Evolutionary conservation across 495 filamentous ascomycete genomes (phyloP), one percentile per base, ranked within the genome.

Genomic region (Lasiosphaeriaceae sp.): DNA sequence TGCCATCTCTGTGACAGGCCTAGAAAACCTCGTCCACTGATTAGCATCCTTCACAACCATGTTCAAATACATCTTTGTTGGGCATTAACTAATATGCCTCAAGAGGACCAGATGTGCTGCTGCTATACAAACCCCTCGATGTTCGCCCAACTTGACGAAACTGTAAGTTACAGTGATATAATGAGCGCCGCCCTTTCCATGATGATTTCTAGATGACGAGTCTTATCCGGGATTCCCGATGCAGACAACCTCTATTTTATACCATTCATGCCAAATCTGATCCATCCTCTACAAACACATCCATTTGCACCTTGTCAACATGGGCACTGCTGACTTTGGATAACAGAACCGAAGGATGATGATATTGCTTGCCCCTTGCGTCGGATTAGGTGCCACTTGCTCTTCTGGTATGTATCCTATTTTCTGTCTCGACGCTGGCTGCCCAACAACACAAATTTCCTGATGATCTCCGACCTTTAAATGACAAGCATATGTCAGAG

Each of bases 11-110:
- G 90, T 71, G 92, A 90, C 90, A 96, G 92, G 93, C 94, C 90
- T 97, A 96, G 93, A 96, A 98, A 98, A 96, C 94, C 92, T 96
- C 83, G 92, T 90, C 92, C 89, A 92, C 94, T 98, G 94, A 97
- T 81, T 65, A 68, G 60, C 58, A 64, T 62, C 62, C 57, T 46
- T 53, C n/a, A 58, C 57, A 61, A 48, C 54, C 52, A 65, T 49
- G 47, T 50, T 2, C 47, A 24, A 11, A 39, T 34, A 23, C 21
- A 7, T 48, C 29, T 43, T 45, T 34, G 9, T 52, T 24, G 54
- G 34, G 26, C 56, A 41, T 37, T 47, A 14, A 59, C 61, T 68
- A 64, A 69, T 54, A 20, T 31, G 47, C 39, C 41, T 19, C 21
- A 31, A 31, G 26, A 4, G 26, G 9, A 31, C 50, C 23, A 12